Conservation (phyloP, 2,329 filamentous ascomycete genomes). For the Talaromyces sp. region DNA sequence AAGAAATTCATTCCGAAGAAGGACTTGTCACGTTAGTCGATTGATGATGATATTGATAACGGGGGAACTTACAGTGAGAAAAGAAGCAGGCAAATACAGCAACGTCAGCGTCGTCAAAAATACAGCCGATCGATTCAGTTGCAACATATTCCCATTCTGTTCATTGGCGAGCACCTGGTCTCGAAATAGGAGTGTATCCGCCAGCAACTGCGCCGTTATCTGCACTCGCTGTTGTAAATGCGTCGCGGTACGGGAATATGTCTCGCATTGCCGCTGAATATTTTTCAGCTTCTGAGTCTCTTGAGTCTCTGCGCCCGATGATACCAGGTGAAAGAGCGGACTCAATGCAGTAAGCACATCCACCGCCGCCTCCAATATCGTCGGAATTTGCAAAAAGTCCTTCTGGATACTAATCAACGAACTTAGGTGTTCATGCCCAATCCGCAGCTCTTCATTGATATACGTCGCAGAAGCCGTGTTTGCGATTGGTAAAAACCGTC, state of each 20-base stretch:
- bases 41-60: background rate
- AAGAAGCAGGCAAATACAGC: slow-evolving; percentile 16
- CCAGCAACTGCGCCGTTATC: slow-evolving; percentile 22
- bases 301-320: background rate
- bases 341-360: slow-evolving; percentile 11
- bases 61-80: slow-evolving; percentile 13
- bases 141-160: slow-evolving; percentile 25
- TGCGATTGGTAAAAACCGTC: slow-evolving; percentile 24
- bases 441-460: slow-evolving; percentile 18
- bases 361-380: background rate
- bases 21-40: slow-evolving; percentile 23
- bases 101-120: slow-evolving; percentile 15
- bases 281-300: slow-evolving; percentile 21
- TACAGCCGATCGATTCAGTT: slow-evolving; percentile 26
- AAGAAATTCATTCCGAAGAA: slow-evolving; percentile 46
- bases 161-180: slow-evolving; percentile 21
- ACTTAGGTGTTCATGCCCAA: slow-evolving; percentile 11
- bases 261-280: slow-evolving; percentile 17
- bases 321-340: background rate
- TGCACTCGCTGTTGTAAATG: slow-evolving; percentile 22
- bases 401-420: slow-evolving; percentile 12
- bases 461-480: slow-evolving; percentile 17
- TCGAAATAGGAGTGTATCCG: slow-evolving; percentile 25
- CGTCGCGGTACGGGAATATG: slow-evolving; percentile 21
- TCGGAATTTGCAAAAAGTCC: slow-evolving; percentile 13